Percentiles rank a stretch among this genome's conserved stretches.
Evolutionary conservation across 768 basidiomycete species (phyloP).

Genomic region (Leucocoprinus leucothites): DNA sequence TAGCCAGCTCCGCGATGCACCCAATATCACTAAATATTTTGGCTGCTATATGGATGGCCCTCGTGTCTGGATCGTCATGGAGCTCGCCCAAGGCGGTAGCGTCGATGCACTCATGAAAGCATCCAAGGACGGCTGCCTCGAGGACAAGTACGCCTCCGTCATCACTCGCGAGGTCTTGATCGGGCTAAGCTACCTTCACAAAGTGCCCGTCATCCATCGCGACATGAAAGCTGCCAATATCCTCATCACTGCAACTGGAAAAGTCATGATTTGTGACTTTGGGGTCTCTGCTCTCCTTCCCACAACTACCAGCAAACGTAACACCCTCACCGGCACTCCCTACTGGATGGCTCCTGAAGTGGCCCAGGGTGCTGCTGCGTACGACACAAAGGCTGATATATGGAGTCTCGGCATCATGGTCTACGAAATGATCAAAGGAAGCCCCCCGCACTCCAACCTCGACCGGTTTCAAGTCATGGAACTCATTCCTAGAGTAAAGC

Average conservation of each 20-base stretch:
- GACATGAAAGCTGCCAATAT: conserved; percentile 99
- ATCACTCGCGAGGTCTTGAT: conserved; percentile 88
- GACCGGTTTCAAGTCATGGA: conserved; percentile 86
- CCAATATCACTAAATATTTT: conserved; percentile 92
- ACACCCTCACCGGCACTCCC: conserved; percentile 95
- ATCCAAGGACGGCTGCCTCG: conserved; percentile 66
- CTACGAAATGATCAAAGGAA: conserved; percentile 96
- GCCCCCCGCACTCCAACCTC: conserved; percentile 87
- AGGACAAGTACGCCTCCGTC: conserved; percentile 86
- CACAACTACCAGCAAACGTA: conserved; percentile 84
- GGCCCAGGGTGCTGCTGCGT: conserved; percentile 81
- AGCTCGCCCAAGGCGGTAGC: conserved; percentile 93
- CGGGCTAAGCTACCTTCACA: conserved; percentile 88
- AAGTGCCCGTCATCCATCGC: conserved; percentile 91
- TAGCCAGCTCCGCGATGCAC: conserved; percentile 83
- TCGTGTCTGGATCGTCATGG: conserved; percentile 99
- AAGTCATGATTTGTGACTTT: conserved; percentile 97
- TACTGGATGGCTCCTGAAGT: conserved; percentile 99
- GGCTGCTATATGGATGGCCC: conserved; percentile 96
- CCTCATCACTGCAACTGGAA: conserved; percentile 82
- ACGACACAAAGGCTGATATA: conserved; percentile 97
- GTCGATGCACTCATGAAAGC: conserved; percentile 93
- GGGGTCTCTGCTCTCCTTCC: conserved; percentile 93
- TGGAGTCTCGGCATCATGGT: conserved; percentile 97
- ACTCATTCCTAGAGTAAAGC: conserved; percentile 81